phyloP scores from a whole-genome alignment of 2,329 filamentous ascomycete species.

The Amylocarpus encephaloides region DNA sequence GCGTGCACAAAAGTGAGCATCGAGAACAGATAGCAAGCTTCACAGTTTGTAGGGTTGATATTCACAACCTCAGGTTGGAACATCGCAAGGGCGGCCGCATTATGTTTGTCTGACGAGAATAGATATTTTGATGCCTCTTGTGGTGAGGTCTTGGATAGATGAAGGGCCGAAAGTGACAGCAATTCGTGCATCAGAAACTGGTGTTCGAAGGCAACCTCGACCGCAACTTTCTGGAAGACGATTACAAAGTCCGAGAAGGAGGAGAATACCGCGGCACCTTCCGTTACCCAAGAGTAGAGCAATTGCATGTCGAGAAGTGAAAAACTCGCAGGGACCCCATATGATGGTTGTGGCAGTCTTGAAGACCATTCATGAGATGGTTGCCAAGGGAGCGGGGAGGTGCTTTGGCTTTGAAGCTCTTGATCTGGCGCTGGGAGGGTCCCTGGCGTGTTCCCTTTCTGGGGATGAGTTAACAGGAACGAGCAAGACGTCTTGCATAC shows the following conservation, averaged over 20 bases:
- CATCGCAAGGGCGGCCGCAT: conserved; percentile 27
- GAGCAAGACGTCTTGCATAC: conserved; percentile 24
- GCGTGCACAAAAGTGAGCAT: conserved; percentile 32
- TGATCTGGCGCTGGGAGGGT: neutral
- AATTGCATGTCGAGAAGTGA: conserved; percentile 38
- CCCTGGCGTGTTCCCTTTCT: conserved; percentile 5
- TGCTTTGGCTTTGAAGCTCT: neutral
- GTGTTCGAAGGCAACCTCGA: conserved; percentile 22
- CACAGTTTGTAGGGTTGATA: conserved; percentile 33
- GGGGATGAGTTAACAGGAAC: conserved; percentile 27
- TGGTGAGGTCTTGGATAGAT: conserved; percentile 30
- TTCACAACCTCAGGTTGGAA: conserved; percentile 39
- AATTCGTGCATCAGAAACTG: conserved; percentile 35
- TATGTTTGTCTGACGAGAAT: conserved; percentile 29
- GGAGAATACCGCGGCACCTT: conserved; percentile 26
- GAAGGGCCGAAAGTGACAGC: conserved; percentile 33
- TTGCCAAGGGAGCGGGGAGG: neutral
- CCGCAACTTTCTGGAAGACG: conserved; percentile 22
- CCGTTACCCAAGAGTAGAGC: conserved; percentile 38
- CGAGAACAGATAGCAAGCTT: conserved; percentile 31
- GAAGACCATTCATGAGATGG: neutral
- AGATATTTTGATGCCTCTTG: conserved; percentile 19
- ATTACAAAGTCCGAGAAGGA: conserved; percentile 10
- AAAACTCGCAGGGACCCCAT: conserved; percentile 8
- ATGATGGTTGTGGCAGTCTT: neutral